Evolutionary conservation across 352 stramenopile genomes (phyloP).

Genomic region (Pythium phragmitis): DNA sequence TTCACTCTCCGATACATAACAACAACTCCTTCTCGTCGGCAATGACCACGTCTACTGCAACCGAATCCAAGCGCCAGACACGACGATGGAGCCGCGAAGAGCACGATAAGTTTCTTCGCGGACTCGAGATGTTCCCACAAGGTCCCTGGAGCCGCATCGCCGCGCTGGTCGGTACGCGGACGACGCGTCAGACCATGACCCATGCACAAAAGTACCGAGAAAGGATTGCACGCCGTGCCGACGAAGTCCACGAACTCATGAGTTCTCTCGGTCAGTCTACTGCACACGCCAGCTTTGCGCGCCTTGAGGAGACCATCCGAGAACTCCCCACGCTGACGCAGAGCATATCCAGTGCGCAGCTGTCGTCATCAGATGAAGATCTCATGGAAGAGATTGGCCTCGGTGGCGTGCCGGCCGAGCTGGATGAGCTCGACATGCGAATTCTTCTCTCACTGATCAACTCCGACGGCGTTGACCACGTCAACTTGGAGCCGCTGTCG

Average conservation of each 20-base stretch:
- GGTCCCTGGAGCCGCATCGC: conserved; percentile 84
- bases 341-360: not conserved
- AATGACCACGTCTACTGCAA: not conserved
- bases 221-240: conserved; percentile 50
- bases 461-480: not conserved
- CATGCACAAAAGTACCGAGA: conserved; percentile 75
- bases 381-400: conserved; percentile 1
- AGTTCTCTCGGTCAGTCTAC: not conserved
- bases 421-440: conserved; percentile 13
- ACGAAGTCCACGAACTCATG: conserved; percentile 9
- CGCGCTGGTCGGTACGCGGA: conserved; percentile 43
- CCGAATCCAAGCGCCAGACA: conserved; percentile 1
- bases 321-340: not conserved
- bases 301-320: not conserved
- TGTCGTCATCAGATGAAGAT: conserved; percentile 1
- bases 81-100: conserved; percentile 65
- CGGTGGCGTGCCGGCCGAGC: not conserved
- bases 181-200: conserved; percentile 89
- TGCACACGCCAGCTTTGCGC: not conserved
- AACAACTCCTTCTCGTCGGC: no score
- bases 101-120: conserved; percentile 77
- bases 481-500: not conserved
- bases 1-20: no score
- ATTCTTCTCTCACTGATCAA: conserved; percentile 10
- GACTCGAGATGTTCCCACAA: conserved; percentile 77